These are phyloP conservation scores for Cyclostephanos invisitatus DNA, from an alignment of 108 stramenopile species.

Conservation along the genomic window DNA sequence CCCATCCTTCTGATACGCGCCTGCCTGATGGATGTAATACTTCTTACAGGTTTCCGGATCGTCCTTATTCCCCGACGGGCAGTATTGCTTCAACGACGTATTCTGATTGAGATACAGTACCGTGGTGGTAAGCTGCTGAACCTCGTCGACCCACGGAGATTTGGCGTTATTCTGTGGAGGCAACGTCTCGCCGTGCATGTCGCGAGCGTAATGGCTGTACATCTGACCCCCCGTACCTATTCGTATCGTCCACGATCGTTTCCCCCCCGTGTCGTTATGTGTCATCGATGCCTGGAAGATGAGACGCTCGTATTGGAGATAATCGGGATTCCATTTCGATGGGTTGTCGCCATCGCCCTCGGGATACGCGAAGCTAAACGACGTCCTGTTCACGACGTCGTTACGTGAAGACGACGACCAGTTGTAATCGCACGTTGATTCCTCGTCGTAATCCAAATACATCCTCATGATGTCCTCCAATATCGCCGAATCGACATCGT, in stretches of 20 bases:
- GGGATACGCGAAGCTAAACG: slow-evolving; percentile 30
- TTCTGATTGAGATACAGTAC: slow-evolving; percentile 13
- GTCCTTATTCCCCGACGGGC: neutral
- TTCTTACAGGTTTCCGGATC: neutral
- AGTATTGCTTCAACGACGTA: neutral
- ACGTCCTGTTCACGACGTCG: neutral
- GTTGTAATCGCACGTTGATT: neutral
- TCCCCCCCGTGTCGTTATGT: slow-evolving; percentile 10
- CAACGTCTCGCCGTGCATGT: slow-evolving; percentile 31
- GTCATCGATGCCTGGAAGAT: slow-evolving; percentile 25
- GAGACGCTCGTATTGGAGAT: slow-evolving; percentile 2
- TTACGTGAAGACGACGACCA: neutral
- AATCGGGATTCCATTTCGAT: slow-evolving; percentile 12
- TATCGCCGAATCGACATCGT: neutral
- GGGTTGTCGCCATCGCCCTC: neutral
- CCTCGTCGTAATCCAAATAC: neutral
- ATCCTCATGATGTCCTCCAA: neutral
- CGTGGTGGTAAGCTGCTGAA: slow-evolving; percentile 20
- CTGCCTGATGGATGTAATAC: slow-evolving; percentile 37
- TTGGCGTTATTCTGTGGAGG: slow-evolving; percentile 19
- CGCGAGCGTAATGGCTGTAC: slow-evolving; percentile 14
- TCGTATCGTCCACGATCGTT: slow-evolving; percentile 23
- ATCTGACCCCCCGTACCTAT: slow-evolving; percentile 27
- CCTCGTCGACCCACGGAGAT: slow-evolving; percentile 33
- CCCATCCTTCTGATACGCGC: slow-evolving; percentile 17